Conservation (phyloP, 164 flowering plant genomes). For the Chimonanthus praecox region DNA sequence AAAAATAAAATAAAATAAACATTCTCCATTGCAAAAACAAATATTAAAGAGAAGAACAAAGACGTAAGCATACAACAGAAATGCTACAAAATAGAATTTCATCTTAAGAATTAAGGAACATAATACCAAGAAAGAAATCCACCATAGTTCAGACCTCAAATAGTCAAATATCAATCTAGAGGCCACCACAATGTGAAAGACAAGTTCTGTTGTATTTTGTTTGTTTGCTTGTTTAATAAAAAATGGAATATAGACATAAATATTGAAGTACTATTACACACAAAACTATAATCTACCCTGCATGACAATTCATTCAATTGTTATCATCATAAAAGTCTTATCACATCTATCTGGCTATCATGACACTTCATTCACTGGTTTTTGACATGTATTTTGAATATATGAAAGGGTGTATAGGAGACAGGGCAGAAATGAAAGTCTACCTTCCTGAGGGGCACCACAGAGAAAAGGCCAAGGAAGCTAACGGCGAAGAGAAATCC, state of each 20-base stretch:
- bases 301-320: no score
- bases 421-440: background rate
- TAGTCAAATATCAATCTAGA: background rate
- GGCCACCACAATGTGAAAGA: background rate
- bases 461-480: conserved; percentile 48
- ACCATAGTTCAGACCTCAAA: background rate
- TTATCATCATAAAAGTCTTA: no score
- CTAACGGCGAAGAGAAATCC: conserved; percentile 47
- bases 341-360: no score
- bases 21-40: background rate
- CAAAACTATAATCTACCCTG: no score
- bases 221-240: no score
- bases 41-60: background rate
- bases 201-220: no score
- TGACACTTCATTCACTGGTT: no score
- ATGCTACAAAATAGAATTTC: background rate
- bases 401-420: background rate
- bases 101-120: background rate
- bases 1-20: background rate
- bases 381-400: no score
- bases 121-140: background rate
- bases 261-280: no score
- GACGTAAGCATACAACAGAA: background rate
- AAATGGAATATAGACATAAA: no score
- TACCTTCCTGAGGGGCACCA: conserved; percentile 55